Percentiles rank a stretch among this genome's conserved stretches.
Evolutionary conservation across 192 early-diverging fungal genomes (phyloP).

Genomic region (Rhizophagus prolifer): DNA sequence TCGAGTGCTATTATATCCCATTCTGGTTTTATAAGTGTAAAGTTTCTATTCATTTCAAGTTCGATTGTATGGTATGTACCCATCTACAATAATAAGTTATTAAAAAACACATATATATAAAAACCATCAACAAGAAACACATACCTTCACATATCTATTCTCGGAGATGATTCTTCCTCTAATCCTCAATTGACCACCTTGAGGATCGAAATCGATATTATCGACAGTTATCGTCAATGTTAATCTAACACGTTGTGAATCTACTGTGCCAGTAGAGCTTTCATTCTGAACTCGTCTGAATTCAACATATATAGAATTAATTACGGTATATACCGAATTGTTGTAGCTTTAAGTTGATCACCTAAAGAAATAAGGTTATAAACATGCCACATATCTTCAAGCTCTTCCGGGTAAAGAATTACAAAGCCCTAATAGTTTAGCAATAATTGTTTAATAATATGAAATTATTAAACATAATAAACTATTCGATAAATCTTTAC

Average conservation of each 20-base stretch:
- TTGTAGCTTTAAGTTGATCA: conserved; percentile 85
- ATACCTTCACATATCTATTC: conserved; percentile 87
- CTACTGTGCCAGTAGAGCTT: conserved; percentile 82
- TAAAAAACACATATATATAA: background rate
- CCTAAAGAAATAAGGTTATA: conserved; percentile 85
- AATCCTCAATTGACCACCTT: conserved; percentile 81
- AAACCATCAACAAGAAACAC: background rate
- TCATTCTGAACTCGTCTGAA: conserved; percentile 84
- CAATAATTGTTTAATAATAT: conserved; percentile 6
- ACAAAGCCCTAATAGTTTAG: conserved; percentile 68
- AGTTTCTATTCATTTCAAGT: conserved; percentile 84
- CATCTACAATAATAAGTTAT: conserved; percentile 46
- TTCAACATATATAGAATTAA: background rate
- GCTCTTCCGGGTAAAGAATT: conserved; percentile 81
- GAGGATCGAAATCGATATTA: conserved; percentile 87
- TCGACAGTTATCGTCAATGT: conserved; percentile 85
- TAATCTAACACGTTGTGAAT: conserved; percentile 76
- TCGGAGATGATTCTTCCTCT: conserved; percentile 84
- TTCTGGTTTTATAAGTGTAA: conserved; percentile 83
- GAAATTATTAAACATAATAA: background rate
- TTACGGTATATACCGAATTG: conserved; percentile 61
- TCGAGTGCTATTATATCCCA: conserved; percentile 96
- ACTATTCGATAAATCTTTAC: conserved; percentile 24
- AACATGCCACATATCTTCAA: conserved; percentile 98
- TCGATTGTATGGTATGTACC: conserved; percentile 94